Evolutionary conservation across 768 basidiomycete species (phyloP).

Genomic region (Leccinum imitatum): DNA sequence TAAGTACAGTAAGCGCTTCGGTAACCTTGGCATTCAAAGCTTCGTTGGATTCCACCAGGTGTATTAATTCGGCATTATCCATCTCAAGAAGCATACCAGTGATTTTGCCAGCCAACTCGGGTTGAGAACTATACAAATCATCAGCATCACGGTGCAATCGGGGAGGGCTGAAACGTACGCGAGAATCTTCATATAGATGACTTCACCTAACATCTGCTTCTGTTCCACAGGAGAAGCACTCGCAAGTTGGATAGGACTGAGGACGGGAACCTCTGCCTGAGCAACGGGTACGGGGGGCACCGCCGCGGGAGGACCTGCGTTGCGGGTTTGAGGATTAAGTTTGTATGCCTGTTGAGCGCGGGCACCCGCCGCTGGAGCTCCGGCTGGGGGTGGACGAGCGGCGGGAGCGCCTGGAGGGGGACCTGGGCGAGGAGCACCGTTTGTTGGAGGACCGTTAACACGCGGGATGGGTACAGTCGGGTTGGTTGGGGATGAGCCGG

Average conservation of each 20-base stretch:
- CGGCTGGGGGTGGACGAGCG: conserved; percentile 41
- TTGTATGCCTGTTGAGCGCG: conserved; percentile 36
- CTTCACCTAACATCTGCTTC: conserved; percentile 99
- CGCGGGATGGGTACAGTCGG: conserved; percentile 64
- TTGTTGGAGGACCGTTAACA: conserved; percentile 56
- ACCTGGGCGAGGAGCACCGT: conserved; percentile 52
- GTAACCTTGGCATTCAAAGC: conserved; percentile 87
- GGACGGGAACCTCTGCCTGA: conserved; percentile 50
- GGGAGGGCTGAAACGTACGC: conserved; percentile 46
- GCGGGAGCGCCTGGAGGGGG: conserved; percentile 42
- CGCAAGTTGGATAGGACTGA: conserved; percentile 63
- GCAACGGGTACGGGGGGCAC: conserved; percentile 39
- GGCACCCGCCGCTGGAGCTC: conserved; percentile 44
- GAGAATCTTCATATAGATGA: conserved; percentile 89
- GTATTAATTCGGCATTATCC: conserved; percentile 92
- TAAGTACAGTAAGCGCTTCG: conserved; percentile 86
- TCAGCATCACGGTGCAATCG: conserved; percentile 4
- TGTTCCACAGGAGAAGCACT: conserved; percentile 74
- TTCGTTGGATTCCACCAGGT: conserved; percentile 79
- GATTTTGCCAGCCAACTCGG: conserved; percentile 96
- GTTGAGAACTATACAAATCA: conserved; percentile 57
- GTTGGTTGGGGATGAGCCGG: conserved; percentile 68
- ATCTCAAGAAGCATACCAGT: conserved; percentile 99
- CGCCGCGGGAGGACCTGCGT: conserved; percentile 34
- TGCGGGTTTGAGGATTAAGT: conserved; percentile 37